Conservation (phyloP, 163 green algal genomes). For the Coccomyxa subellipsoidea region DNA sequence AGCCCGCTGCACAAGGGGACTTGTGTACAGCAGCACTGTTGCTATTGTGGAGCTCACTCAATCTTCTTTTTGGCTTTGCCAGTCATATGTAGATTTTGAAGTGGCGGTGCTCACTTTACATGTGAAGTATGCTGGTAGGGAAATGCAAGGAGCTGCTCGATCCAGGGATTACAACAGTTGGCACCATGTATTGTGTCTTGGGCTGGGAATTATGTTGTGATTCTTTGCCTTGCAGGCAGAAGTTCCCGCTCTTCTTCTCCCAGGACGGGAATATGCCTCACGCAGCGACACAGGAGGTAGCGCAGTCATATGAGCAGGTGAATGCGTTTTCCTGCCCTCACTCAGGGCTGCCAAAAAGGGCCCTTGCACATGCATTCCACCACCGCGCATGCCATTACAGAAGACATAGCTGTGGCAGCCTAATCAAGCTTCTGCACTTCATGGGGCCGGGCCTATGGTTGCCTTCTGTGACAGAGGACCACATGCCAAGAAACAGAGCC, state of each 20-base stretch:
- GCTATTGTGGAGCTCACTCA: too few species aligned
- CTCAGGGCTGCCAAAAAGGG: too few species aligned
- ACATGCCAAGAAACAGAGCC: background rate
- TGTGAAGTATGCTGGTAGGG: too few species aligned
- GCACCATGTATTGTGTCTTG: background rate
- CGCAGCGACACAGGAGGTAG: constrained; percentile 20
- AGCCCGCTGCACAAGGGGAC: too few species aligned
- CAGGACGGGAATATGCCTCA: constrained; percentile 38
- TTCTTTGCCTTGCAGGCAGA: constrained; percentile 22
- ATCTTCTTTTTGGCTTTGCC: too few species aligned
- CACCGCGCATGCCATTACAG: background rate
- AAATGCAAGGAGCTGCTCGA: too few species aligned
- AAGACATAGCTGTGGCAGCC: background rate
- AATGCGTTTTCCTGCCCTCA: background rate
- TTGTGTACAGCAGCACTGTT: too few species aligned
- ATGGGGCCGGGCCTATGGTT: too few species aligned
- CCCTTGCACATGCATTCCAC: background rate
- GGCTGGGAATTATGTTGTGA: background rate
- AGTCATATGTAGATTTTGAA: too few species aligned
- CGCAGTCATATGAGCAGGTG: background rate
- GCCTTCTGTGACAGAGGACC: background rate
- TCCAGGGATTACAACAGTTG: too few species aligned
- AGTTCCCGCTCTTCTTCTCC: constrained; percentile 48
- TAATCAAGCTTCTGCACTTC: too few species aligned
- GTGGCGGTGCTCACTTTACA: too few species aligned